Conservation (phyloP, 192 early-diverging fungal species). For the Martensiomyces pterosporus region DNA sequence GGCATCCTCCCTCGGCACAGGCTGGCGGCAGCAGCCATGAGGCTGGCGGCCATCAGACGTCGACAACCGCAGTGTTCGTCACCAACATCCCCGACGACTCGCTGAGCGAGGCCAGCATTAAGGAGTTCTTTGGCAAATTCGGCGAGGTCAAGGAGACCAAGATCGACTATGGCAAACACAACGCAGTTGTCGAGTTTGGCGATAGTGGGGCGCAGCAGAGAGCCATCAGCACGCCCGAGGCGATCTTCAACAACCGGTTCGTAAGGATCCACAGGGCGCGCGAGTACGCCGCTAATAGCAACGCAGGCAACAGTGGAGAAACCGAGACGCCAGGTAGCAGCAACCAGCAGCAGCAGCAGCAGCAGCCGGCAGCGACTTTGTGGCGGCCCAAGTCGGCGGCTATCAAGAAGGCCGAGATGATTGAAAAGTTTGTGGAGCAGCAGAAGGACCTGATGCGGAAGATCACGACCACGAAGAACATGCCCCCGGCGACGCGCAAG, state of each 20-base stretch:
- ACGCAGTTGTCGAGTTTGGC: conserved; percentile 18
- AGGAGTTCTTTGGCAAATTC: conserved; percentile 31
- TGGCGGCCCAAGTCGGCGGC: conserved; percentile 44
- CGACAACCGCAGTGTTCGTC: conserved; percentile 29
- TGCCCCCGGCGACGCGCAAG: conserved; percentile 41
- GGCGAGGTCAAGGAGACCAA: conserved; percentile 18
- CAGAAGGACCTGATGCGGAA: conserved; percentile 46
- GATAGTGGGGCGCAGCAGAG: conserved; percentile 15
- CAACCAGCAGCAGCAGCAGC: conserved; percentile 7
- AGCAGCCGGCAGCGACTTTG: conserved; percentile 6
- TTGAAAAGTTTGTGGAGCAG: conserved; percentile 46
- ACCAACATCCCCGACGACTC: conserved; percentile 32
- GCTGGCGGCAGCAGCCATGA: conserved; percentile 2
- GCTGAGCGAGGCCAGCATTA: conserved; percentile 16
- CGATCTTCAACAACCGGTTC: conserved; percentile 45
- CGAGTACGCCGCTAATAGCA: neutral
- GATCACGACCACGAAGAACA: conserved; percentile 34
- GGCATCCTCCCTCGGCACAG: no score
- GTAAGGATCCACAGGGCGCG: conserved; percentile 26
- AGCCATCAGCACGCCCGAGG: conserved; percentile 35
- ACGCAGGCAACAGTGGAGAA: neutral
- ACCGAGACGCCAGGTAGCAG: neutral
- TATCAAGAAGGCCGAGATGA: conserved; percentile 43
- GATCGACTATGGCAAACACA: conserved; percentile 24
- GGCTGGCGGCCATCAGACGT: conserved; percentile 5